Percentiles rank a stretch among this genome's conserved stretches.
These are phyloP conservation scores for Helianthus annuus DNA, from an alignment of 129 eudicot species.

Conservation along the genomic window DNA sequence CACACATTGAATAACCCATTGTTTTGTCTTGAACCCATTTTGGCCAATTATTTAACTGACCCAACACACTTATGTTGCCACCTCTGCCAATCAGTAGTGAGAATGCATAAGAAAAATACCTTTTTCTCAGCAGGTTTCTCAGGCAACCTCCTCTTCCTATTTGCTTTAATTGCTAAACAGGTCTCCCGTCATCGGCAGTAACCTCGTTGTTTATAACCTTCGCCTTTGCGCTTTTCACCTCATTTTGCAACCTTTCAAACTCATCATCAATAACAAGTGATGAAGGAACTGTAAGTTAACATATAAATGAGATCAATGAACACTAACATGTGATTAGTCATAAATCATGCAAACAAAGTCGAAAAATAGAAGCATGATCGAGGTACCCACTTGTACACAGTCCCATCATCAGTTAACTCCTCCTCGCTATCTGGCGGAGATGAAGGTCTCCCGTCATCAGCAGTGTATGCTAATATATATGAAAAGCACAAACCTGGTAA, in stretches of 20 bases:
- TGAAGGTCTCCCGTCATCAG: too few relatives aligned
- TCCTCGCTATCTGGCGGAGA: too few relatives aligned
- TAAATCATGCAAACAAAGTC: constrained; percentile 6
- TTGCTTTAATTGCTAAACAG: constrained; percentile 44
- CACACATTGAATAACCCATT: neutral
- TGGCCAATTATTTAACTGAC: neutral
- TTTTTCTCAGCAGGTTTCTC: constrained; percentile 72
- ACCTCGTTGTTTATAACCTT: constrained; percentile 29
- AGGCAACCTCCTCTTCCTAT: constrained; percentile 68
- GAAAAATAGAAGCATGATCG: constrained; percentile 22
- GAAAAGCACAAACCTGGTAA: too few relatives aligned
- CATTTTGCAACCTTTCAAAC: constrained; percentile 82
- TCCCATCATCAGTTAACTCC: too few relatives aligned
- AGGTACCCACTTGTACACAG: too few relatives aligned
- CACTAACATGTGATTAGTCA: constrained; percentile 1
- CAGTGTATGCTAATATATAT: too few relatives aligned
- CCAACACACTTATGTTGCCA: neutral
- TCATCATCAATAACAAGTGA: constrained; percentile 61
- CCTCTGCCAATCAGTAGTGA: neutral
- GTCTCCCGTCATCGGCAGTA: constrained; percentile 59
- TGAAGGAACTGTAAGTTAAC: constrained; percentile 44
- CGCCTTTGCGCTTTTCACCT: constrained; percentile 72
- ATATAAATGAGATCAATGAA: constrained; percentile 2
- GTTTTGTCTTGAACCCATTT: neutral
- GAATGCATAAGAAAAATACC: constrained; percentile 29